A percentile compares a stretch with the other conserved stretches of the same genome.
Evolutionary conservation across 2,329 filamentous ascomycete species (phyloP).

Genomic region (Alternaria brassicicola): DNA sequence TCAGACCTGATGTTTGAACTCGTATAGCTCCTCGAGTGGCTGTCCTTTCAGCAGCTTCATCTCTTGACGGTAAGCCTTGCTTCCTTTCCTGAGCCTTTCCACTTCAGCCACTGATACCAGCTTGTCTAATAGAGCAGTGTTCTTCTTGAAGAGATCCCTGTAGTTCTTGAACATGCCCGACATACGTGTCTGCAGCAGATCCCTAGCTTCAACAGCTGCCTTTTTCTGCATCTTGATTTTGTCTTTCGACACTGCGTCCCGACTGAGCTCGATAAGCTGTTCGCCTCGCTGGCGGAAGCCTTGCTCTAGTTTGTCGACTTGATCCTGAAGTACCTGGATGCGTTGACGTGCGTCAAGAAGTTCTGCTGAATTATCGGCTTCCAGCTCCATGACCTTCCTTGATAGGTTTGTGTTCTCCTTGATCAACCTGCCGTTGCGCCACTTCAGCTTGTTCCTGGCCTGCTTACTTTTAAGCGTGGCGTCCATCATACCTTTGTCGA

Average conservation of each 20-base stretch:
- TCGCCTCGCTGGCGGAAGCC: background rate
- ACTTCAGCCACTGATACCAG: background rate
- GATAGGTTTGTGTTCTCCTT: background rate
- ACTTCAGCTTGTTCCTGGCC: background rate
- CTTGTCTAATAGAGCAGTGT: background rate
- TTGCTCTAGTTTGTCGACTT: background rate
- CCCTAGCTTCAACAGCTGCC: background rate
- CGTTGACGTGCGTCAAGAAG: background rate
- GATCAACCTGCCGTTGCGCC: background rate
- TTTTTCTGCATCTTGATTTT: background rate
- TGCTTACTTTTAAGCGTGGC: background rate
- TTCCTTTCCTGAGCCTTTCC: background rate
- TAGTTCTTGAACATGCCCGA: background rate
- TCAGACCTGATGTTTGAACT: background rate
- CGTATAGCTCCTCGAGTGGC: background rate
- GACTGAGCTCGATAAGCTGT: background rate
- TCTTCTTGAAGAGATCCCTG: background rate
- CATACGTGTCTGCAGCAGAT: background rate
- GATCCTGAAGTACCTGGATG: background rate
- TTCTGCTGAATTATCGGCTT: background rate
- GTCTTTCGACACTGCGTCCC: background rate
- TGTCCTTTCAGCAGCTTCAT: background rate
- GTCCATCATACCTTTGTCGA: background rate
- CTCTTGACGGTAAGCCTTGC: background rate
- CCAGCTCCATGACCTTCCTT: background rate